A percentile compares a stretch with the other conserved stretches of the same genome.
Evolutionary conservation across 805 yeast species (phyloP).

Genomic region (Metschnikowia sp.): DNA sequence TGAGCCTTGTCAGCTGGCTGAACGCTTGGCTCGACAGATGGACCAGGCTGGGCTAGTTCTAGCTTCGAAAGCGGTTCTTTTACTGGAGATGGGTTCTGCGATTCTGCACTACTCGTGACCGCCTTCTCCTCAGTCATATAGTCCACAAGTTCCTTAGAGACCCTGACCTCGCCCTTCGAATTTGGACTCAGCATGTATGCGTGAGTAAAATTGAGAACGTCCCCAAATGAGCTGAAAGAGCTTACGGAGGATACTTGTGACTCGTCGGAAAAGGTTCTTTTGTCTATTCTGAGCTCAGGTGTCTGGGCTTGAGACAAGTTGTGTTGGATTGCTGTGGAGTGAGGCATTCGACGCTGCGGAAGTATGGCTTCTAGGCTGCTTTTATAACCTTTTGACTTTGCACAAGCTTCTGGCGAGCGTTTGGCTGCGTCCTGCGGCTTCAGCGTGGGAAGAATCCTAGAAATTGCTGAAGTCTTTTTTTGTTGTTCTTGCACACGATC

Average conservation of each 20-base stretch:
- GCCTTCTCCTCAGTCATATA: neutral
- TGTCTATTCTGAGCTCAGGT: slow-evolving; percentile 12
- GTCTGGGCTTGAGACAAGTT: slow-evolving; percentile 13
- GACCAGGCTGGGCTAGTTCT: neutral
- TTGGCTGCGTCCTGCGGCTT: no score
- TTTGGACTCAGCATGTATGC: slow-evolving; percentile 15
- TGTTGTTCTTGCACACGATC: no score
- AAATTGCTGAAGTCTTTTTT: no score
- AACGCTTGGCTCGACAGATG: neutral
- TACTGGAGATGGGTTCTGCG: no score
- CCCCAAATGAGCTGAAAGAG: slow-evolving; percentile 35
- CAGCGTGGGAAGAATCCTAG: no score
- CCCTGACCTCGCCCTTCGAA: slow-evolving; percentile 10
- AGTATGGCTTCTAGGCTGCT: no score
- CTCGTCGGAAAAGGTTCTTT: slow-evolving; percentile 34
- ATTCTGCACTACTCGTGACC: no score
- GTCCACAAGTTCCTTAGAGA: slow-evolving; percentile 10
- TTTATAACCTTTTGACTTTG: no score
- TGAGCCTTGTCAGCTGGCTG: neutral
- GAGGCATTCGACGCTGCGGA: neutral
- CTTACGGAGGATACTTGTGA: slow-evolving; percentile 38
- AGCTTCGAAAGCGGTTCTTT: no score
- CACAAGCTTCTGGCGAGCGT: no score
- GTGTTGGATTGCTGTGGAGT: slow-evolving; percentile 11
- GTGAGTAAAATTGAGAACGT: slow-evolving; percentile 15